phyloP scores from a whole-genome alignment of 164 flowering plant species.

The Saururus chinensis region DNA sequence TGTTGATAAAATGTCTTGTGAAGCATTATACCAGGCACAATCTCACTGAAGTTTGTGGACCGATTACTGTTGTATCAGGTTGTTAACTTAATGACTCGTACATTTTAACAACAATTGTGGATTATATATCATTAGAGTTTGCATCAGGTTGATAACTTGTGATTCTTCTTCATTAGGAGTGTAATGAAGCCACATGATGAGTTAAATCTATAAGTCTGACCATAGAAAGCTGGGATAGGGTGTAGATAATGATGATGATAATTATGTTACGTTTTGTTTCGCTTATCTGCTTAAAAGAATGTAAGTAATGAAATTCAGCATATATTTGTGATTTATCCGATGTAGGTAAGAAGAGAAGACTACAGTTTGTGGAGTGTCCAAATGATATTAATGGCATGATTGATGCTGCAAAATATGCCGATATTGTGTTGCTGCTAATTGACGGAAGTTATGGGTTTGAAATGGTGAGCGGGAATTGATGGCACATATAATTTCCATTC shows the following conservation, averaged over 20 bases:
- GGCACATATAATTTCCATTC: neutral
- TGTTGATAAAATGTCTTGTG: slow-evolving; percentile 69
- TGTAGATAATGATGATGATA: too few species aligned
- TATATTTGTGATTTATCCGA: neutral
- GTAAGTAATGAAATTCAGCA: neutral
- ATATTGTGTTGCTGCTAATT: slow-evolving; percentile 74
- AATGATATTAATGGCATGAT: slow-evolving; percentile 96
- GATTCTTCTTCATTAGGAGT: too few species aligned
- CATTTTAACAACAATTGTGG: neutral
- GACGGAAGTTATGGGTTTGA: slow-evolving; percentile 99
- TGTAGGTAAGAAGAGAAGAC: slow-evolving; percentile 74
- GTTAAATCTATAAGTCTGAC: too few species aligned
- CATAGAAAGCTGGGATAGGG: too few species aligned
- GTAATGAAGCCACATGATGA: too few species aligned
- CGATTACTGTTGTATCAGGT: slow-evolving; percentile 92
- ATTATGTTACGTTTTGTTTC: neutral
- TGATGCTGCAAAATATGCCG: slow-evolving; percentile 91
- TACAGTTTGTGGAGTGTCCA: slow-evolving; percentile 96
- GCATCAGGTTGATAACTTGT: too few species aligned
- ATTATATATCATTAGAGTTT: too few species aligned
- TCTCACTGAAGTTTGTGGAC: slow-evolving; percentile 80
- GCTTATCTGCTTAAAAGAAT: neutral
- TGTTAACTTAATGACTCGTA: neutral
- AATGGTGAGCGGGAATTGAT: slow-evolving; percentile 48
- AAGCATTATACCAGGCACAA: slow-evolving; percentile 91